Percentiles rank a stretch among this genome's conserved stretches.
Evolutionary conservation across 768 basidiomycete genomes (phyloP).

Genomic region (Lepiota brunneoincarnata): DNA sequence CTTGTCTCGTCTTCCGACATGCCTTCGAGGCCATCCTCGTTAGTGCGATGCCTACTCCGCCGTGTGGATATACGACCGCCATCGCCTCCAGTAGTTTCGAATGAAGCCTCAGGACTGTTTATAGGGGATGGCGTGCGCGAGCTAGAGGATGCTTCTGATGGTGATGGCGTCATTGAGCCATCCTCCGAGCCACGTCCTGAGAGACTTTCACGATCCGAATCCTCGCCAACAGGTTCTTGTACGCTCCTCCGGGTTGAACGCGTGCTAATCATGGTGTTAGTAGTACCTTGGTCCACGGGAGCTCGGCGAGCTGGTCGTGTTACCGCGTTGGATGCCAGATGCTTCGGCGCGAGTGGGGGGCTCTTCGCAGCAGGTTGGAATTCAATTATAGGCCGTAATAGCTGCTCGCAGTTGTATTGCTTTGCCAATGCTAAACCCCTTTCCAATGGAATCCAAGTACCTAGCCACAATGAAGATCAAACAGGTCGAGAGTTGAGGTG

Average conservation of each 20-base stretch:
- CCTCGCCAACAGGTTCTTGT: slow-evolving; percentile 47
- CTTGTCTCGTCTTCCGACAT: slow-evolving; percentile 42
- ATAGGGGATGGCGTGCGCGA: slow-evolving; percentile 95
- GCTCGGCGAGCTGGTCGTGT: slow-evolving; percentile 45
- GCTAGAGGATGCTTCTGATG: slow-evolving; percentile 80
- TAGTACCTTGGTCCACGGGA: slow-evolving; percentile 31
- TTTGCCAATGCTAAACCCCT: slow-evolving; percentile 81
- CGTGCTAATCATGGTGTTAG: slow-evolving; percentile 43
- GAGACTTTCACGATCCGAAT: slow-evolving; percentile 59
- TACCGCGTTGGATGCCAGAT: slow-evolving; percentile 71
- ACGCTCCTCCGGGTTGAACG: slow-evolving; percentile 59
- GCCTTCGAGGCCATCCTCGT: slow-evolving; percentile 44
- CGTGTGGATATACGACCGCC: slow-evolving; percentile 34
- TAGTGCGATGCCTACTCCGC: slow-evolving; percentile 46
- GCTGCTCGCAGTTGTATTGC: slow-evolving; percentile 88
- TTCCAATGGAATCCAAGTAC: slow-evolving; percentile 98
- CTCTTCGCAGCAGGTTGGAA: slow-evolving; percentile 88
- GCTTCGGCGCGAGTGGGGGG: slow-evolving; percentile 95
- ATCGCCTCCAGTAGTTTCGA: slow-evolving; percentile 37
- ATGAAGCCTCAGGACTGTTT: slow-evolving; percentile 49
- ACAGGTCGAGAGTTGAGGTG: slow-evolving; percentile 11
- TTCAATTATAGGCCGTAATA: slow-evolving; percentile 91
- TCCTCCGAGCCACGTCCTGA: slow-evolving; percentile 81
- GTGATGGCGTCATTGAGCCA: slow-evolving; percentile 87
- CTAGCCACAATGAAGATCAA: slow-evolving; percentile 36